Base-by-base conservation (phyloP, 768 basidiomycete genomes). In the Kwoniella botswanensis region DNA sequence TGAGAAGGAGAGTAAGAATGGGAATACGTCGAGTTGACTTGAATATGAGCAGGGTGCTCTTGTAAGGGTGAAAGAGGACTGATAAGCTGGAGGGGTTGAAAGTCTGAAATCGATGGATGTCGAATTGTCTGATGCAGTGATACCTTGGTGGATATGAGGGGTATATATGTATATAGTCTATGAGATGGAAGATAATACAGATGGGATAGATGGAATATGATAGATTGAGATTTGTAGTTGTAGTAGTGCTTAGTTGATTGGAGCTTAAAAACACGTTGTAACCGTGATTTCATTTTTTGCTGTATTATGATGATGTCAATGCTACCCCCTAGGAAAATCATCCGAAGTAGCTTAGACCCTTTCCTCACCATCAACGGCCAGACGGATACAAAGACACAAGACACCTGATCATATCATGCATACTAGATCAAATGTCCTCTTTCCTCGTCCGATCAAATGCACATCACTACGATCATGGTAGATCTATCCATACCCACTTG, bases 181-280 rank as follows among this genome's bases (percentile, higher is more conserved):
- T 50, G 46, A 50, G 46, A 15, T 50, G 18, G 46, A 13, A 50
- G 18, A 6, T 2, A 12, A 18, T 55, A n/a, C 54, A 22, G 21
- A 21, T 21, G 24, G 54, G n/a, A 55, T 12, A 26, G 54, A 21
- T 21, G 24, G 54, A 55, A n/a, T 55, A n/a, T 3, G 42, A 44
- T 44, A n/a, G 18, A 21, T 61, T 56, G 17, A 56, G 54, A 22
- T 55, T 22, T 18, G 21, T 15, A 22, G 22, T 10, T 24, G 21
- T n/a, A 22, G 11, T 18, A 12, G 11, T 55, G n/a, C 22, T 55
- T 55, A 55, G 21, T 21, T 55, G 54, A 22, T 55, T 55, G 54
- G 54, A 55, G 54, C 54, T 22, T 55, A 55, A 50, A 15, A 61
- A 61, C 59, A 61, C 59, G 59, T 61, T 61, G 59, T 61, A 61